Conservation (phyloP, 179 eudicot species). For the Sideroxylon spinosum region DNA sequence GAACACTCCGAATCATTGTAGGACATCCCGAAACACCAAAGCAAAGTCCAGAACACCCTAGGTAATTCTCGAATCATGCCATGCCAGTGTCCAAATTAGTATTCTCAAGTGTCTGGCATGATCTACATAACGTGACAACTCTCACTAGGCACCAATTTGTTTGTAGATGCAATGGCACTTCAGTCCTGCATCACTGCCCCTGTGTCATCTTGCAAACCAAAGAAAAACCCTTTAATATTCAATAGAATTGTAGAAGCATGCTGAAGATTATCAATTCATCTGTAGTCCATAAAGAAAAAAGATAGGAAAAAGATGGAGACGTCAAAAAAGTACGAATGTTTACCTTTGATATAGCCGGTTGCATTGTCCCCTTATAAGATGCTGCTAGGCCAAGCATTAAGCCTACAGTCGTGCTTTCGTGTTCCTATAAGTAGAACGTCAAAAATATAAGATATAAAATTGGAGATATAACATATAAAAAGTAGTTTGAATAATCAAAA, state of each 20-base stretch:
- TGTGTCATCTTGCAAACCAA: not conserved
- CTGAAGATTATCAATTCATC: not conserved
- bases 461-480: not conserved
- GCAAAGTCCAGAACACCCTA: no score
- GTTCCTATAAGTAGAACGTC: conserved; percentile 45
- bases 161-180: no score
- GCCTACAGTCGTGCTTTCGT: conserved; percentile 94
- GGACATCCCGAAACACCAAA: no score
- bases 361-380: conserved; percentile 91
- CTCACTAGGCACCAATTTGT: no score
- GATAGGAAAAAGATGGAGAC: not conserved
- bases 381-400: conserved; percentile 98
- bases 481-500: not conserved
- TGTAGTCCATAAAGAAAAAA: not conserved
- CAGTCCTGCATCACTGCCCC: no score
- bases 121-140: no score
- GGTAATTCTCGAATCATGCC: no score
- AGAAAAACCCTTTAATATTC: not conserved
- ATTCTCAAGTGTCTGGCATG: no score
- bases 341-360: conserved; percentile 92
- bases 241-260: not conserved
- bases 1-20: no score
- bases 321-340: conserved; percentile 15
- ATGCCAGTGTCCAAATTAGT: no score
- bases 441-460: not conserved